Conservation (phyloP, 208 protist genomes). For the Kentomonas sorsogonicus region DNA sequence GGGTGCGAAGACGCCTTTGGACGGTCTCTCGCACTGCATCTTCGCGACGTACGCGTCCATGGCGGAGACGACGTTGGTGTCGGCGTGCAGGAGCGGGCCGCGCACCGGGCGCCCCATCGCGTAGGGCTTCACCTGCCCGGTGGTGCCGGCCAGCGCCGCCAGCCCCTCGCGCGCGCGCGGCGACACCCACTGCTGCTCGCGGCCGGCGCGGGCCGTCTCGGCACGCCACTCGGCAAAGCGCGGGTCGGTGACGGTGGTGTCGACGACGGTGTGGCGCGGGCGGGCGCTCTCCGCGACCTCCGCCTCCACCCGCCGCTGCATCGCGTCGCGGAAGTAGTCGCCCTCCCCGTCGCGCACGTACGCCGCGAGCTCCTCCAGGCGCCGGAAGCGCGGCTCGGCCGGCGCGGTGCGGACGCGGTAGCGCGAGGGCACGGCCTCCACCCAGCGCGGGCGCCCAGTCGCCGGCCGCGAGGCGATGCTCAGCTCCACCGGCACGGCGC, state of each 20-base stretch:
- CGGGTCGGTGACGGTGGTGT: neutral
- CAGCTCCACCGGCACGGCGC: no score
- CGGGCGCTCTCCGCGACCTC: neutral
- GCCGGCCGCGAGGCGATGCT: no score
- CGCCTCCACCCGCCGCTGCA: slow-evolving; percentile 21
- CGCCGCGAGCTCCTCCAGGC: slow-evolving; percentile 24
- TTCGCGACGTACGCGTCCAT: slow-evolving; percentile 32
- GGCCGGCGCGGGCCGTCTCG: neutral
- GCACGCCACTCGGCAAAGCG: neutral
- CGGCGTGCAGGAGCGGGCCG: neutral
- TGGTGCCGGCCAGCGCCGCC: slow-evolving; percentile 16
- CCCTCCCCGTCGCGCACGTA: slow-evolving; percentile 11
- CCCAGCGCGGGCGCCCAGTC: no score
- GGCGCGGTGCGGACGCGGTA: no score
- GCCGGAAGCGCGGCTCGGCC: slow-evolving; percentile 13
- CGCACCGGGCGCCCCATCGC: slow-evolving; percentile 14
- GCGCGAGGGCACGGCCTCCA: no score
- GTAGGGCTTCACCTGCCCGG: slow-evolving; percentile 44
- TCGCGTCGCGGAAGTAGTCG: slow-evolving; percentile 27
- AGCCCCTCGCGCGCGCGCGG: slow-evolving; percentile 7
- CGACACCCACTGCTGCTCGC: slow-evolving; percentile 11
- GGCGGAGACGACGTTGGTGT: neutral
- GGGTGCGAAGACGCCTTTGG: slow-evolving; percentile 37
- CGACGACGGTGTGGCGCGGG: slow-evolving; percentile 2
- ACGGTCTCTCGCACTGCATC: slow-evolving; percentile 48